Conservation (phyloP, 805 yeast genomes). For the Barnettozyma populi region DNA sequence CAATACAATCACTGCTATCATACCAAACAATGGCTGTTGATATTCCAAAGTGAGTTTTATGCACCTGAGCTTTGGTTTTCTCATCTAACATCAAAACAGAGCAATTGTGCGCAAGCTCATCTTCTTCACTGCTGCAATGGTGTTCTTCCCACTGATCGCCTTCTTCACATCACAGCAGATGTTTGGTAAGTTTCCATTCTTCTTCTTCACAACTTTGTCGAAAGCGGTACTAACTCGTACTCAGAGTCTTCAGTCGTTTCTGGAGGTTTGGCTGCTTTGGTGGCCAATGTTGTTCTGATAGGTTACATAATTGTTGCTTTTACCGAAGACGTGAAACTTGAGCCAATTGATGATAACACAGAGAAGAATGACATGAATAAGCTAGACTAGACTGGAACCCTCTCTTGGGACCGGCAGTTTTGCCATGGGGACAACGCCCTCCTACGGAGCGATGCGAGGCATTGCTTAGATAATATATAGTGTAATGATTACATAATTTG, state of each 20-base stretch:
- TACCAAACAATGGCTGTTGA: constrained; percentile 21
- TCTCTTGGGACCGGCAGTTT: not conserved
- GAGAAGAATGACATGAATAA: constrained; percentile 35
- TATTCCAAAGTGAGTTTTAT: constrained; percentile 21
- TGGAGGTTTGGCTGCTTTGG: constrained; percentile 76
- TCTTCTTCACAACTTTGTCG: not conserved
- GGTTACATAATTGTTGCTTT: constrained; percentile 73
- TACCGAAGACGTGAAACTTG: constrained; percentile 47
- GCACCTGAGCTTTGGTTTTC: no score
- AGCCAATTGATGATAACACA: constrained; percentile 13
- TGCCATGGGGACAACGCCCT: not conserved
- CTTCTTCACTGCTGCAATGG: constrained; percentile 74
- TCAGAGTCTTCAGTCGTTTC: constrained; percentile 51
- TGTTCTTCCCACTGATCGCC: constrained; percentile 55
- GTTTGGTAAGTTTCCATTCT: constrained; percentile 13
- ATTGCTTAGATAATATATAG: not conserved
- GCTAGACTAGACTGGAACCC: constrained; percentile 14
- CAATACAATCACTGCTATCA: not conserved
- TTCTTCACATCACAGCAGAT: constrained; percentile 52
- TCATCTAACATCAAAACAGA: constrained; percentile 27
- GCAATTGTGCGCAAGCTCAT: constrained; percentile 63
- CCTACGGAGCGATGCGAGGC: no score
- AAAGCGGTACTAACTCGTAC: constrained; percentile 20
- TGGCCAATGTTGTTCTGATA: constrained; percentile 68
- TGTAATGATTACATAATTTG: not conserved